These are phyloP conservation scores for Eucalyptus brandiana DNA, from an alignment of 345 rosid species.

Conservation along the genomic window DNA sequence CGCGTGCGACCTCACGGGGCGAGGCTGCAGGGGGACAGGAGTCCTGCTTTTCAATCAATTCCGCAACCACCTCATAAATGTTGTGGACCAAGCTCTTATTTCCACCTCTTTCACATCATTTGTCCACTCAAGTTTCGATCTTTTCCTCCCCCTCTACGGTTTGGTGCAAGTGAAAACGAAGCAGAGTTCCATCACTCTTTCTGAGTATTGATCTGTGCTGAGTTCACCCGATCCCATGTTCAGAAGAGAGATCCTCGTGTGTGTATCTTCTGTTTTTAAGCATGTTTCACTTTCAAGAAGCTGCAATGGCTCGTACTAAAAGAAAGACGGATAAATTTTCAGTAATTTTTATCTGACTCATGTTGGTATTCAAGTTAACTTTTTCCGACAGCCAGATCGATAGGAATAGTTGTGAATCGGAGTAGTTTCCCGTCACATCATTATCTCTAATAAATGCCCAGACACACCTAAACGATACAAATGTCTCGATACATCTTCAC, in stretches of 20 bases:
- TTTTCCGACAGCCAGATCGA: neutral
- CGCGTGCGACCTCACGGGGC: neutral
- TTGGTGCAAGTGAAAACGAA: neutral
- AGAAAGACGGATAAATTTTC: neutral
- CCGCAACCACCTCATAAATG: slow-evolving; percentile 11
- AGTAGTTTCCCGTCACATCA: neutral
- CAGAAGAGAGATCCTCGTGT: neutral
- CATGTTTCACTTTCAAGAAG: neutral
- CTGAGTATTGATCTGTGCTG: neutral
- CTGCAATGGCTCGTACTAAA: neutral
- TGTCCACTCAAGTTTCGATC: neutral
- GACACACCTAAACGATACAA: neutral
- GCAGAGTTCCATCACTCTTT: neutral
- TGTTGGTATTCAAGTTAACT: neutral
- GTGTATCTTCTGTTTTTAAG: neutral
- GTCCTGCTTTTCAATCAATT: neutral
- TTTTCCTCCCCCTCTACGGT: neutral
- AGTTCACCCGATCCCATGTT: neutral
- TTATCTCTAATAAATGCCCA: neutral
- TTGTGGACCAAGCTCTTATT: neutral
- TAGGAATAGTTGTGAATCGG: neutral
- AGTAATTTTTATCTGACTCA: neutral
- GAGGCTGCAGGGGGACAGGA: neutral
- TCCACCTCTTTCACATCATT: neutral
- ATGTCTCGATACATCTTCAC: neutral